These are phyloP conservation scores for Dactylella cylindrospora DNA, from an alignment of 2,329 filamentous ascomycete species.

Conservation along the genomic window DNA sequence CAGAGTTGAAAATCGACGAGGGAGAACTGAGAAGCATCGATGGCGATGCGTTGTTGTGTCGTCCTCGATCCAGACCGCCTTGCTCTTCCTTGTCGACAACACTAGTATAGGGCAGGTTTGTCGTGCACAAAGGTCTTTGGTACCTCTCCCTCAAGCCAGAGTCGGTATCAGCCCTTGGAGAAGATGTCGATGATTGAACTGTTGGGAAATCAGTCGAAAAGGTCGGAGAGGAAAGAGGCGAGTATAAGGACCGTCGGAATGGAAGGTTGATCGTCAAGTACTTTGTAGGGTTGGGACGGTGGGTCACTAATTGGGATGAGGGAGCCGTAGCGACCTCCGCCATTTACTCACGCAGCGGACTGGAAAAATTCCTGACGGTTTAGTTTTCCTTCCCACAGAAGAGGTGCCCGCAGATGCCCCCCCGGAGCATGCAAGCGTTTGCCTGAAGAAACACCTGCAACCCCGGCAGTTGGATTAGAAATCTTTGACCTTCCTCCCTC, in stretches of 20 bases:
- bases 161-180: conserved; percentile 22
- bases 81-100: conserved; percentile 23
- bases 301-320: conserved; percentile 45
- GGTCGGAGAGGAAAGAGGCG: conserved; percentile 42
- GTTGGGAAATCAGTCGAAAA: conserved; percentile 23
- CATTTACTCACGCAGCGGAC: conserved; percentile 43
- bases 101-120: conserved; percentile 10
- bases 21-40: conserved; percentile 43
- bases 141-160: conserved; percentile 23
- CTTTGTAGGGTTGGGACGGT: conserved; percentile 41
- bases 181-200: conserved; percentile 21
- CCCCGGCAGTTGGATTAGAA: conserved; percentile 12
- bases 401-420: conserved; percentile 17
- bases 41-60: conserved; percentile 36
- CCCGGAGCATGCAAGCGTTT: conserved; percentile 31
- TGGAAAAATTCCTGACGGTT: conserved; percentile 42
- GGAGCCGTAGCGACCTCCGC: conserved; percentile 44
- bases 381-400: conserved; percentile 27
- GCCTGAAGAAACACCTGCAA: conserved; percentile 9
- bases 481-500: conserved; percentile 8
- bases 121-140: conserved; percentile 18
- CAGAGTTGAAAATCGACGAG: conserved; percentile 44
- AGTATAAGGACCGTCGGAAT: conserved; percentile 43
- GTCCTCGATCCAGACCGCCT: conserved; percentile 30
- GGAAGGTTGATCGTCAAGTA: conserved; percentile 44